Evolutionary conservation across 148 eudicot species (phyloP).

Genomic region (Heliosperma pusillum): DNA sequence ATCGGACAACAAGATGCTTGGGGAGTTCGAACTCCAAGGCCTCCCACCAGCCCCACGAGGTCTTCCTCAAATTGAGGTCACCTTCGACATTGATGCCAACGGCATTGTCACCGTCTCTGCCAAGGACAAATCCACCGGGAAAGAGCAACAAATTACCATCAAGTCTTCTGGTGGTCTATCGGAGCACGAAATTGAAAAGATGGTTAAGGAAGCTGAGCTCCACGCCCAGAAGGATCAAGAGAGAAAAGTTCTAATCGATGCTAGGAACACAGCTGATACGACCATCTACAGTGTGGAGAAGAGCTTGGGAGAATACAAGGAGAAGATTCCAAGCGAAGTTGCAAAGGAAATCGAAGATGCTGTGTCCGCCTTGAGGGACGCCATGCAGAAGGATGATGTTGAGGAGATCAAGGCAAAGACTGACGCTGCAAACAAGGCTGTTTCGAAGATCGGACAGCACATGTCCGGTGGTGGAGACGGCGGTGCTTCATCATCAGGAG

Average conservation of each 20-base stretch:
- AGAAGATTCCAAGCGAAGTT: slow-evolving; percentile 70
- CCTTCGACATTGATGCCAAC: slow-evolving; percentile 95
- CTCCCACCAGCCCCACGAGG: slow-evolving; percentile 98
- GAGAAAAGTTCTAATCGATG: slow-evolving; percentile 67
- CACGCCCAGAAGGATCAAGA: slow-evolving; percentile 90
- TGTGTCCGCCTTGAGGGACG: slow-evolving; percentile 61
- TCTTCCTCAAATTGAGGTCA: slow-evolving; percentile 91
- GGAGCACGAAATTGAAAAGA: slow-evolving; percentile 76
- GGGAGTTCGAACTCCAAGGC: slow-evolving; percentile 93
- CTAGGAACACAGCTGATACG: slow-evolving; percentile 78
- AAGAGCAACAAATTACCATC: slow-evolving; percentile 91
- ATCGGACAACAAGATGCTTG: slow-evolving; percentile 73
- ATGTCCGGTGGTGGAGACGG: slow-evolving; percentile 55
- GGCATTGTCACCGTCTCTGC: slow-evolving; percentile 94
- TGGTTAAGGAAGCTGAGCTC: slow-evolving; percentile 88
- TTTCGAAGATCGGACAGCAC: slow-evolving; percentile 88
- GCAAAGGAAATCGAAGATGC: slow-evolving; percentile 74
- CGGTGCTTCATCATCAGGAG: slow-evolving; percentile 35
- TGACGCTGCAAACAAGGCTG: slow-evolving; percentile 82
- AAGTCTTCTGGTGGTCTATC: slow-evolving; percentile 88
- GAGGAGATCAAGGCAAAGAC: slow-evolving; percentile 80
- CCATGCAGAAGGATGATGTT: slow-evolving; percentile 52
- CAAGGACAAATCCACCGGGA: slow-evolving; percentile 80
- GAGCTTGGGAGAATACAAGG: slow-evolving; percentile 72
- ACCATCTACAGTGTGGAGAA: slow-evolving; percentile 85